Conservation (phyloP, 345 rosid genomes). For the Balakata baccata region DNA sequence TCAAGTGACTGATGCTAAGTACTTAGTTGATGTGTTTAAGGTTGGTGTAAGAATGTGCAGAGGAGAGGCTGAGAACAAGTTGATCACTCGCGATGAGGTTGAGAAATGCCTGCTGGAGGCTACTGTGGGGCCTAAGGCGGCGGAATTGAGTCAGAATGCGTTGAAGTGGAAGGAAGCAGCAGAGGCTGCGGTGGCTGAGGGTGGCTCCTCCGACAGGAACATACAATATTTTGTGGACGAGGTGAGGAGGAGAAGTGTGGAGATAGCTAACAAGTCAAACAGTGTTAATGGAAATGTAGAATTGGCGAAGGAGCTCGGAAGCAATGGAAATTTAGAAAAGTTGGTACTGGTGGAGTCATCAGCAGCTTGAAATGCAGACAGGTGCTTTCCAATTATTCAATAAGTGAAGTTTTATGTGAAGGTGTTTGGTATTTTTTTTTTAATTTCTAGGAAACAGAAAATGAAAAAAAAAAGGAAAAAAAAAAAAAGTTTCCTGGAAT, state of each 20-base stretch:
- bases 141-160: constrained; percentile 53
- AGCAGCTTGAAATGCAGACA: not conserved
- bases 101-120: constrained; percentile 59
- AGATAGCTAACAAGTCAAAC: not conserved
- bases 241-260: constrained; percentile 30
- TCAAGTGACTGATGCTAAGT: constrained; percentile 71
- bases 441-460: no score
- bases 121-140: constrained; percentile 51
- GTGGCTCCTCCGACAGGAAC: constrained; percentile 63
- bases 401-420: no score
- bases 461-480: no score
- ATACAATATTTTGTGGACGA: constrained; percentile 61
- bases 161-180: constrained; percentile 66
- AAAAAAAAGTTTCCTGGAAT: no score
- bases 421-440: no score
- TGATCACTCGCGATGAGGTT: constrained; percentile 60
- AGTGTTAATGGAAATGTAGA: not conserved
- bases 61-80: constrained; percentile 56
- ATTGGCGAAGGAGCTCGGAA: not conserved
- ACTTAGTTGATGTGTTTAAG: constrained; percentile 57
- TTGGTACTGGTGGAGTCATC: not conserved
- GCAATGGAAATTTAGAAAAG: constrained; percentile 8
- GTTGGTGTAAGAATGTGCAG: constrained; percentile 64
- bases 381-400: no score
- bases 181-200: constrained; percentile 60